Percentiles rank a stretch among this genome's conserved stretches.
Conservation (phyloP, 225 moss, liverwort and hornwort genomes). For the Ulota crispa region DNA sequence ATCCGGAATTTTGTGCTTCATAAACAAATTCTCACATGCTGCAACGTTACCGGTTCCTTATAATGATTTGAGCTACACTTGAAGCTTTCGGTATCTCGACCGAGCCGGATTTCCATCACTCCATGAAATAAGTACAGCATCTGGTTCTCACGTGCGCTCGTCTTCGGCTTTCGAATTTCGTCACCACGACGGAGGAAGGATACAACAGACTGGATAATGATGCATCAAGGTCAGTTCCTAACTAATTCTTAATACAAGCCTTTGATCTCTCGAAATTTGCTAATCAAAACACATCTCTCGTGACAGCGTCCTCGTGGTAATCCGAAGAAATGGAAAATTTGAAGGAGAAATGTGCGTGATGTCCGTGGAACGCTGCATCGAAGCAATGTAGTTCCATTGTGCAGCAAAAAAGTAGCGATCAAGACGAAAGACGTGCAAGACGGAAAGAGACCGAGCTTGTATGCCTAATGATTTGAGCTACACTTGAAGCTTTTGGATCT, state of each 20-base stretch:
- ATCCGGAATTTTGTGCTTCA: not conserved
- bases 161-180: not conserved
- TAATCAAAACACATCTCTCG: not conserved
- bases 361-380: not conserved
- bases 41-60: not conserved
- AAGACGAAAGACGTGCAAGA: not conserved
- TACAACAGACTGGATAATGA: not conserved
- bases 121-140: not conserved
- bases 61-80: constrained; percentile 7
- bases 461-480: no score
- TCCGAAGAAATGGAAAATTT: not conserved
- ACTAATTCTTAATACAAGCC: not conserved
- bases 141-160: not conserved
- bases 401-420: not conserved
- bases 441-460: not conserved
- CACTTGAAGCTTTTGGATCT: no score
- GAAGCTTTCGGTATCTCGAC: not conserved
- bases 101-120: constrained; percentile 7
- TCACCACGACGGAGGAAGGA: not conserved
- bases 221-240: not conserved
- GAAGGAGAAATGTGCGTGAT: not conserved
- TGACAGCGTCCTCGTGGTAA: not conserved
- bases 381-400: not conserved
- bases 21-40: not conserved
- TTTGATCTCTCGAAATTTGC: not conserved